Evolutionary conservation across 2,329 filamentous ascomycete species (phyloP).

Genomic region (Neofusicoccum cordaticola): DNA sequence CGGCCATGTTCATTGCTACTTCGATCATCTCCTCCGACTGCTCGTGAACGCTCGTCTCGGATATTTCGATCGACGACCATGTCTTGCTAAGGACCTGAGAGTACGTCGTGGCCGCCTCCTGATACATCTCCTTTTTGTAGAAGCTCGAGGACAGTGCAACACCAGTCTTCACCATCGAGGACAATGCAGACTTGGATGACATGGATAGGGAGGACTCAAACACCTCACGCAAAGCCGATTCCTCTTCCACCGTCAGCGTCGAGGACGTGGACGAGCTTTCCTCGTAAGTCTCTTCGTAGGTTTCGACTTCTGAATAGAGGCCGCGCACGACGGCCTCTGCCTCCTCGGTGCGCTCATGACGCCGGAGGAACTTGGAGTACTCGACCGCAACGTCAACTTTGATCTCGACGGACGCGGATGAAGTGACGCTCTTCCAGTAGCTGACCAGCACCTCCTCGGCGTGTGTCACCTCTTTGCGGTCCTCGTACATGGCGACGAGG

Average conservation of each 20-base stretch:
- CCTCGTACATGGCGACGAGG: no score
- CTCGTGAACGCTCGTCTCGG: slow-evolving; percentile 49
- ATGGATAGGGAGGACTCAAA: slow-evolving; percentile 24
- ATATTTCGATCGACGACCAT: slow-evolving; percentile 32
- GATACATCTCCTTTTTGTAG: slow-evolving; percentile 25
- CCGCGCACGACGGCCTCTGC: no score
- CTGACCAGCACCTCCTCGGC: no score
- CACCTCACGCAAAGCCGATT: slow-evolving; percentile 23
- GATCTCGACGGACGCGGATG: no score
- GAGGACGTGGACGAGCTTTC: neutral
- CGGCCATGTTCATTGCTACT: slow-evolving; percentile 26
- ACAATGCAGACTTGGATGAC: slow-evolving; percentile 12
- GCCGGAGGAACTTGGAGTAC: no score
- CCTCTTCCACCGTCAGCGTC: slow-evolving; percentile 21
- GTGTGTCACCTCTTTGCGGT: no score
- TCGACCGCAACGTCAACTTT: no score
- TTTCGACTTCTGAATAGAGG: no score
- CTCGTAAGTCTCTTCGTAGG: no score
- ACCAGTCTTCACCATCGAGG: slow-evolving; percentile 24
- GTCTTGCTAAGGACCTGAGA: slow-evolving; percentile 24
- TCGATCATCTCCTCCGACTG: slow-evolving; percentile 36
- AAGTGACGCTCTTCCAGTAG: no score
- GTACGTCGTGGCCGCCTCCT: slow-evolving; percentile 25
- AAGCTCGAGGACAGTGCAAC: slow-evolving; percentile 21
- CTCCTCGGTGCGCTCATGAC: no score